These are phyloP conservation scores for Fonsecaea monophora DNA, from an alignment of 2,329 filamentous ascomycete genomes.

Conservation along the genomic window DNA sequence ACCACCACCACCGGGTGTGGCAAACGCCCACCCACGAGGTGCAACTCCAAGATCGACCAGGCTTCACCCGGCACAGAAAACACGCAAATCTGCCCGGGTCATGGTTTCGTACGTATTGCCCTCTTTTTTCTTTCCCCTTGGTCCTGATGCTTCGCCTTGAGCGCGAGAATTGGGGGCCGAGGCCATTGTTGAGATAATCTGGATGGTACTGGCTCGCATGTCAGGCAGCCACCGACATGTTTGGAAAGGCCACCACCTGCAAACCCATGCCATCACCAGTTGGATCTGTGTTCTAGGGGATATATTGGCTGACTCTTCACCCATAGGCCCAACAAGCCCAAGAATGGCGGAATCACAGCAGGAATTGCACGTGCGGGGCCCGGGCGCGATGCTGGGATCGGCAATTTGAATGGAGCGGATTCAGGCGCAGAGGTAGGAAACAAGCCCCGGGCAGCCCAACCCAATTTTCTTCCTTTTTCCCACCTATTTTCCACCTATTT, in stretches of 20 bases:
- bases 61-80: slow-evolving; percentile 61
- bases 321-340: slow-evolving; percentile 40
- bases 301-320: slow-evolving; percentile 20
- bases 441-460: slow-evolving; percentile 15
- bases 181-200: slow-evolving; percentile 3
- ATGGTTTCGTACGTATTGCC: slow-evolving; percentile 64
- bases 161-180: background rate
- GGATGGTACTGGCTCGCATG: background rate
- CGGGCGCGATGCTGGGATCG: slow-evolving; percentile 32
- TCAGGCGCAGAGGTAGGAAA: slow-evolving; percentile 57
- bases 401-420: slow-evolving; percentile 36
- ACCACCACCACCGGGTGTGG: slow-evolving; percentile 55
- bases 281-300: background rate
- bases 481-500: slow-evolving; percentile 7
- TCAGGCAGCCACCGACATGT: background rate
- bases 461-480: slow-evolving; percentile 26
- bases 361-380: slow-evolving; percentile 41
- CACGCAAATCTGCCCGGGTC: slow-evolving; percentile 67
- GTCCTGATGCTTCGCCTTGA: background rate
- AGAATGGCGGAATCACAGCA: slow-evolving; percentile 39
- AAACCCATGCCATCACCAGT: background rate
- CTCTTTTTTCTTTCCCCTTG: slow-evolving; percentile 7
- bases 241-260: background rate
- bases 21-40: slow-evolving; percentile 51
- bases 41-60: slow-evolving; percentile 49